Evolutionary conservation across 495 filamentous ascomycete genomes (phyloP), one percentile per base, ranked within the genome.

Genomic region (Aspergillus carlsbadensis): DNA sequence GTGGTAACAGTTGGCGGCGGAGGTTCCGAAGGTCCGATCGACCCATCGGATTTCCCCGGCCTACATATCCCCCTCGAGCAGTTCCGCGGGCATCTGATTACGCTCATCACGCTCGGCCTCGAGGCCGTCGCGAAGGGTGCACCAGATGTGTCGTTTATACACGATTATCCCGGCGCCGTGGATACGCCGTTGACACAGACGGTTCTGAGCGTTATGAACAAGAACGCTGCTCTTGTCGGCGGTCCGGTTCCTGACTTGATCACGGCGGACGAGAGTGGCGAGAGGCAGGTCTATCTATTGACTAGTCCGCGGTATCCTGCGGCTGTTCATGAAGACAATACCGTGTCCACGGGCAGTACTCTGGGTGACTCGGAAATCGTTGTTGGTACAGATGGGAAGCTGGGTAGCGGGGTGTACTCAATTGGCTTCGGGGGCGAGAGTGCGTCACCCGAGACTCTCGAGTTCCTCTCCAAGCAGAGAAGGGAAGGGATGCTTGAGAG

Each of bases 121-220:
- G 81, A 83, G 24, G 64, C 57, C 0, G n/a, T 83, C 0, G 77
- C 82, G 0, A 44, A 63, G 50, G 40, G 60, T 52, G 76, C 79
- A 0, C 82, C 83, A 0, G 67, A 75, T 11, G 76, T 86, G 5
- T 64, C 63, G 15, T 86, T 87, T 60, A 64, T 87, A 4, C 81
- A 87, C 55, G 62, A 68, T 26, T 81, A 69, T 51, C 84, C 84
- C 0, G 83, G 84, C 1, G 6, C 66, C 0, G 81, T 86, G 26
- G 68, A 76, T 48, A 75, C 76, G 3, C 67, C 61, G 22, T 20
- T 77, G 3, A 37, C 49, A 2, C 31, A 24, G 33, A 45, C 67
- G 7, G 49, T 62, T 29, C 13, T 47, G 0, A 1, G 13, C 15
- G 21, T 3, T 2, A 29, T 29, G 26, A 8, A 8, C 8, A 10